Percentiles rank a stretch among this genome's conserved stretches.
phyloP scores from a whole-genome alignment of 2,329 filamentous ascomycete genomes.

The Trichoderma polysporum region DNA sequence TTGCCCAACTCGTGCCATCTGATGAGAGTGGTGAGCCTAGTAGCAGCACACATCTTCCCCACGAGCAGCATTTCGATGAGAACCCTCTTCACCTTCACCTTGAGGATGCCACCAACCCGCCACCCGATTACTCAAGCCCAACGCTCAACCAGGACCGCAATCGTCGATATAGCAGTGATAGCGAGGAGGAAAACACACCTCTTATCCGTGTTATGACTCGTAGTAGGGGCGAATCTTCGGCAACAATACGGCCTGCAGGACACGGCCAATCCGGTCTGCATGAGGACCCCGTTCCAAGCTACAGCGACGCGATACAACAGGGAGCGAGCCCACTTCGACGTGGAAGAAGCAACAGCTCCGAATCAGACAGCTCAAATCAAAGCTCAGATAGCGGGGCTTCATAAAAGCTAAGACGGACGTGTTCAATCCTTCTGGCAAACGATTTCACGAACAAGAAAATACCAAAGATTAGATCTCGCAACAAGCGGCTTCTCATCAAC shows the following conservation, averaged over 20 bases:
- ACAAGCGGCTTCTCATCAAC: neutral
- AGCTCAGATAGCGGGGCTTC: constrained; percentile 13
- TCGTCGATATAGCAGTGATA: constrained; percentile 57
- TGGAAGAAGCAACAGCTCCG: constrained; percentile 29
- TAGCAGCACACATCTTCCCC: constrained; percentile 30
- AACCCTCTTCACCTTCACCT: constrained; percentile 43
- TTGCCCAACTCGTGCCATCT: constrained; percentile 75
- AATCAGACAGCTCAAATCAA: constrained; percentile 23
- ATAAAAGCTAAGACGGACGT: constrained; percentile 2
- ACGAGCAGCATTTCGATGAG: constrained; percentile 34
- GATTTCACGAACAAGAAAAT: constrained; percentile 7
- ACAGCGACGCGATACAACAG: constrained; percentile 69
- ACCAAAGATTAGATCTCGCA: neutral
- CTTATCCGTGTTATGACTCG: constrained; percentile 52
- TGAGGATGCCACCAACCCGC: constrained; percentile 60
- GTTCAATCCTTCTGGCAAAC: neutral
- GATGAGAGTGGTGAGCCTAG: constrained; percentile 68
- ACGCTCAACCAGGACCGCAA: constrained; percentile 53
- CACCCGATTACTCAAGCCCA: constrained; percentile 71
- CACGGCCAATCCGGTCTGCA: constrained; percentile 22
- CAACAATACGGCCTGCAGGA: constrained; percentile 35
- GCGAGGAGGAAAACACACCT: constrained; percentile 53
- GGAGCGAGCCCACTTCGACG: constrained; percentile 35
- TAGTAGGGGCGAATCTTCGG: constrained; percentile 51
- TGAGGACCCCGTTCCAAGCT: constrained; percentile 69